A percentile compares a stretch with the other conserved stretches of the same genome.
phyloP scores from a whole-genome alignment of 768 basidiomycete species.

The Mycena amicta region DNA sequence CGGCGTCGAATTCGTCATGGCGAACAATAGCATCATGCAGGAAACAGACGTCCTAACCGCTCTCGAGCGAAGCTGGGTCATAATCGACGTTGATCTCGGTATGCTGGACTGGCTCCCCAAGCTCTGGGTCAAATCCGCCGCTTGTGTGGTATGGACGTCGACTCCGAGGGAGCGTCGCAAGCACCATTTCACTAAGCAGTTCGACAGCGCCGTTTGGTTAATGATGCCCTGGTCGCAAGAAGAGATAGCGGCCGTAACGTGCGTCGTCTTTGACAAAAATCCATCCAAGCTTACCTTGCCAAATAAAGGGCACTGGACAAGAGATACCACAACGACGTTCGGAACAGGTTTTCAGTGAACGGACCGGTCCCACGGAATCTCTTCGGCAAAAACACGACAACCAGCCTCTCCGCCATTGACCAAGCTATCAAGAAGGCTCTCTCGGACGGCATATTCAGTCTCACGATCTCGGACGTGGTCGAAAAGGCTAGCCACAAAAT shows the following conservation, averaged over 20 bases:
- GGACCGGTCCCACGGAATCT: constrained; percentile 8
- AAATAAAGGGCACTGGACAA: constrained; percentile 1
- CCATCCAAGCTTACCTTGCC: background rate
- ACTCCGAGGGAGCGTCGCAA: background rate
- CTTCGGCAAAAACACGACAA: background rate
- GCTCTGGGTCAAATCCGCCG: background rate
- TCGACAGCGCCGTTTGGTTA: background rate
- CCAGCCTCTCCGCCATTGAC: background rate
- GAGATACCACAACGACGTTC: background rate
- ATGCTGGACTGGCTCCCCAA: background rate
- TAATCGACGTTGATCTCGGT: constrained; percentile 10
- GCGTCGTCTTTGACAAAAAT: constrained; percentile 5
- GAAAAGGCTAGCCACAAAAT: background rate
- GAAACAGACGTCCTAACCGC: background rate
- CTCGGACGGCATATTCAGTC: background rate
- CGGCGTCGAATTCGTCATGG: no score
- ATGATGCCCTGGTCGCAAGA: constrained; percentile 9
- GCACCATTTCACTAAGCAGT: background rate
- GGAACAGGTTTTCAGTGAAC: background rate
- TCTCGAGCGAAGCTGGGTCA: constrained; percentile 6
- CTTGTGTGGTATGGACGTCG: constrained; percentile 7
- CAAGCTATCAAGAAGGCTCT: constrained; percentile 6
- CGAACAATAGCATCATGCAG: background rate
- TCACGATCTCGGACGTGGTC: background rate
- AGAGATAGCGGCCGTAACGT: constrained; percentile 9